A percentile compares a stretch with the other conserved stretches of the same genome.
These are phyloP conservation scores for Geranomyces michiganensis DNA, from an alignment of 192 early-diverging fungal species.

Conservation along the genomic window DNA sequence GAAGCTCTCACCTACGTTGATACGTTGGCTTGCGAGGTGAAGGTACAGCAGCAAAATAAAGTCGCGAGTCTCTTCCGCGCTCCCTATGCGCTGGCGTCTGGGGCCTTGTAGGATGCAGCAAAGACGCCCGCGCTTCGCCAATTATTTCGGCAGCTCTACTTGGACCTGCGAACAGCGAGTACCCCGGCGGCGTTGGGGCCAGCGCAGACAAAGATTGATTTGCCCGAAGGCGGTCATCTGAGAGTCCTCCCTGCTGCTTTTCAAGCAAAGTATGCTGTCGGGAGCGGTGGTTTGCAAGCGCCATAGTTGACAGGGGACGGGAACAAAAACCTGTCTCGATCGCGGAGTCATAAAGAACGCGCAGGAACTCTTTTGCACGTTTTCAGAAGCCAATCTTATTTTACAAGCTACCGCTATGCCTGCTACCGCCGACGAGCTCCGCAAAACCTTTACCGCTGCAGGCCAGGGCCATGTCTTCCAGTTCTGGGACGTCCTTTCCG, in stretches of 20 bases:
- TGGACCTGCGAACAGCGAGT: too few species aligned
- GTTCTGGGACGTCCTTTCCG: constrained; percentile 72
- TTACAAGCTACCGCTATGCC: background rate
- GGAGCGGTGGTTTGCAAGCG: too few species aligned
- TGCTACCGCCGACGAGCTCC: constrained; percentile 11
- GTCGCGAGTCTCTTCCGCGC: background rate
- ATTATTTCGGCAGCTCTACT: constrained; percentile 24
- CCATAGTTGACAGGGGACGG: too few species aligned
- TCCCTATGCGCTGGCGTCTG: constrained; percentile 41
- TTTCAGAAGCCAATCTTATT: too few species aligned
- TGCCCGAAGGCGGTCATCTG: too few species aligned
- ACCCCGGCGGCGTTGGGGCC: too few species aligned
- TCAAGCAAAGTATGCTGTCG: too few species aligned
- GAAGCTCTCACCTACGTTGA: constrained; percentile 4
- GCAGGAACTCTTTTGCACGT: too few species aligned
- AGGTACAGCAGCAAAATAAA: background rate
- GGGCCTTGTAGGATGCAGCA: constrained; percentile 45
- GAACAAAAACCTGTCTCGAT: too few species aligned
- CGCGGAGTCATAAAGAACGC: too few species aligned
- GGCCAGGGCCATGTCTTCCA: constrained; percentile 89
- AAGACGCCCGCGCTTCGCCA: constrained; percentile 44
- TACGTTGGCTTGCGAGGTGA: background rate
- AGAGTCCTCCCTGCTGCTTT: too few species aligned
- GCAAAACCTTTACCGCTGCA: constrained; percentile 59
- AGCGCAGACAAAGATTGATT: too few species aligned